A percentile compares a stretch with the other conserved stretches of the same genome.
phyloP scores from a whole-genome alignment of 495 filamentous ascomycete genomes.

The Hypoxylon perforatum region DNA sequence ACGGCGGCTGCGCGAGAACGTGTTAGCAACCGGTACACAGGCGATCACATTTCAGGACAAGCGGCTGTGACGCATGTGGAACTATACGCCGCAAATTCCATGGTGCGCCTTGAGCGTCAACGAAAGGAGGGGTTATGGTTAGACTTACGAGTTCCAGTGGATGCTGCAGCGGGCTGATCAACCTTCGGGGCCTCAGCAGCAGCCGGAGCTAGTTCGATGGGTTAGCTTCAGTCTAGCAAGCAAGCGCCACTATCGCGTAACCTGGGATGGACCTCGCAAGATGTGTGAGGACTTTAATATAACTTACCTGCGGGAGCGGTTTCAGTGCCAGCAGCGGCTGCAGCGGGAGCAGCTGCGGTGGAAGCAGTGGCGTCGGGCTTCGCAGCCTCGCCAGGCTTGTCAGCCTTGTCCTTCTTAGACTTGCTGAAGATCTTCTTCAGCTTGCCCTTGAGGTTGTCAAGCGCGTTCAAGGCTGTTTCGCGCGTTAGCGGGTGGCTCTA shows the following conservation, averaged over 20 bases:
- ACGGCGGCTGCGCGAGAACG: conserved; percentile 13
- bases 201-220: conserved; percentile 31
- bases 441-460: conserved; percentile 58
- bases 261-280: background rate
- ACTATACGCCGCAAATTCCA: conserved; percentile 10
- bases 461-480: conserved; percentile 46
- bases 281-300: background rate
- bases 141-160: conserved; percentile 23
- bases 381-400: conserved; percentile 34
- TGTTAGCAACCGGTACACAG: conserved; percentile 10
- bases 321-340: conserved; percentile 17
- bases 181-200: conserved; percentile 55
- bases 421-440: conserved; percentile 65
- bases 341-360: conserved; percentile 19
- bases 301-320: conserved; percentile 25
- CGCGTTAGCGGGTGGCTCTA: conserved; percentile 32
- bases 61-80: conserved; percentile 18
- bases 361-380: conserved; percentile 29
- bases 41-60: conserved; percentile 10
- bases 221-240: conserved; percentile 7
- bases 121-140: conserved; percentile 21
- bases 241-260: background rate
- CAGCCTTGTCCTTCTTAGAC: conserved; percentile 43
- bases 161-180: conserved; percentile 31
- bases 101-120: conserved; percentile 9